Base-by-base conservation (phyloP, 1,139 yeast genomes). In the Pichia sp. region DNA sequence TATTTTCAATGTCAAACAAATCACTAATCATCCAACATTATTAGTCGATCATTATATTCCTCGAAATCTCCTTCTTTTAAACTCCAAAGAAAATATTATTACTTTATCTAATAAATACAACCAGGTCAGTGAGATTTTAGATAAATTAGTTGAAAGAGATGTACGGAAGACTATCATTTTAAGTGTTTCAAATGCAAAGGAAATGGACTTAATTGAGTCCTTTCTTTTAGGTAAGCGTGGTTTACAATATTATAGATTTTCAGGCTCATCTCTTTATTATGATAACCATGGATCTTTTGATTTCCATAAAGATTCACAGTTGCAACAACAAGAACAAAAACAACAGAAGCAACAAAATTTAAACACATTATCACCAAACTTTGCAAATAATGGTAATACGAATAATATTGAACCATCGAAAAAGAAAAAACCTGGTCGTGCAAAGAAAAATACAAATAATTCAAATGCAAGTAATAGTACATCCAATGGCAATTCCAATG, bases 31-130 rank as follows among this genome's bases (percentile, higher is more conserved):
- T 56, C 87, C 89, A 1, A 76, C 81, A 30, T 62, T 82, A 33
- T 56, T 82, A 31, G 88, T 82, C 26, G 85, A 81, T 52, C 91
- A 83, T 57, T 82, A 78, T 52, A 78, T 82, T 55, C 87, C 91
- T 11, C 75, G 78, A 48, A 78, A 79, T 44, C 63, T 82, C 45
- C 57, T 83, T 16, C 61, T 80, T 31, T 73, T 76, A 76, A 85
- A 80, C 48, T 69, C 82, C 1, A 80, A 74, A 45, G 78, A 76
- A 43, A 61, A 73, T 34, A 61, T 81, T 37, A 63, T 69, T 31
- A 62, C 63, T 30, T 65, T 78, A 23, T 76, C 85, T 18, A 83
- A 80, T 28, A 81, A 80, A 52, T 75, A 80, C 45, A 64, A 65
- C 43, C 61, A 72, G 37, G 68, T 81, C 47, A 78, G 80, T 50